Evolutionary conservation across 2,329 filamentous ascomycete genomes (phyloP).

Genomic region (Aspergillus fumigatus): DNA sequence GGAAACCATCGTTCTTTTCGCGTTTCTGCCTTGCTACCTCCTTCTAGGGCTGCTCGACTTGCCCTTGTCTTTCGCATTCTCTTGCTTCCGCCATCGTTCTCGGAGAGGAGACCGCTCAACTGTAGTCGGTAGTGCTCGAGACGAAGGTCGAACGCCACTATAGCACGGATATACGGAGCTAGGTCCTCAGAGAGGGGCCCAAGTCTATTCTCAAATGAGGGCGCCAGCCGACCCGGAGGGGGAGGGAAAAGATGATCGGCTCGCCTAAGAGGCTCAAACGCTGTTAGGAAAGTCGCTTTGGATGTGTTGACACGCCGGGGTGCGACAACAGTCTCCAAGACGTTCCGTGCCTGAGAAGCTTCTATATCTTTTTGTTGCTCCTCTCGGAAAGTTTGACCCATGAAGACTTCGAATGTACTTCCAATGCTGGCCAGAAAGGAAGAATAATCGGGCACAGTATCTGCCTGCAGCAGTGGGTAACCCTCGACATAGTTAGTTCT

Average conservation of each 20-base stretch:
- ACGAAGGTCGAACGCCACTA: constrained; percentile 69
- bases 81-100: constrained; percentile 51
- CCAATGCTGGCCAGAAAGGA: constrained; percentile 33
- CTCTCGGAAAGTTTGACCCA: constrained; percentile 22
- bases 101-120: constrained; percentile 59
- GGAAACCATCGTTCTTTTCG: constrained; percentile 70
- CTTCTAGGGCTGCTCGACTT: constrained; percentile 72
- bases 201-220: constrained; percentile 71
- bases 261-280: constrained; percentile 51
- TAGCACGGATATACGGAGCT: constrained; percentile 83
- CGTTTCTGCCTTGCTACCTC: constrained; percentile 62
- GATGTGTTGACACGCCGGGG: constrained; percentile 21
- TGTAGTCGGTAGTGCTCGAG: constrained; percentile 64
- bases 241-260: constrained; percentile 30
- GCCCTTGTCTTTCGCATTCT: constrained; percentile 67
- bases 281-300: constrained; percentile 40
- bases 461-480: constrained; percentile 51
- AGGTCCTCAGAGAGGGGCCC: constrained; percentile 67
- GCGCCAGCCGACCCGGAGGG: constrained; percentile 45
- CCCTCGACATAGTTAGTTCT: constrained; percentile 53
- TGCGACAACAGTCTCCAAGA: constrained; percentile 23
- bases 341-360: constrained; percentile 23
- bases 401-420: constrained; percentile 27
- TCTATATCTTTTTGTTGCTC: constrained; percentile 17
- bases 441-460: constrained; percentile 44